Evolutionary conservation across 2,329 filamentous ascomycete species (phyloP).

Genomic region (Bertia moriformis): DNA sequence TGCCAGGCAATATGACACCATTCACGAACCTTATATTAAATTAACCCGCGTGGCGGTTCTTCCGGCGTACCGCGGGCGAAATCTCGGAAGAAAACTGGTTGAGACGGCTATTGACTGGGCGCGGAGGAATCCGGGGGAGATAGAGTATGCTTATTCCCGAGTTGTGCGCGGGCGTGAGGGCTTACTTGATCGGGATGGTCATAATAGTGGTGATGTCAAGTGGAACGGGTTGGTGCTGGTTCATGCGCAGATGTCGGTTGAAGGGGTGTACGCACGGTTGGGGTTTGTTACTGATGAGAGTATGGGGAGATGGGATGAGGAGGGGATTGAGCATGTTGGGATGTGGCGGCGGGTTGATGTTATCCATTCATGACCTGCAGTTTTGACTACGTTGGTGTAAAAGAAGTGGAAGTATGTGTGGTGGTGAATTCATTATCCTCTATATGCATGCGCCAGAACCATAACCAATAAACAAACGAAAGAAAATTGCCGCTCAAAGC

Average conservation of each 20-base stretch:
- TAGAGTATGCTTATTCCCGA: background rate
- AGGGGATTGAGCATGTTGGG: slow-evolving; percentile 1
- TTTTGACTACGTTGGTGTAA: too few species aligned
- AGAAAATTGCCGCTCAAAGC: too few species aligned
- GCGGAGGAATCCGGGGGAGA: background rate
- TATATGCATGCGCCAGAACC: too few species aligned
- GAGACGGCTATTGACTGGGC: background rate
- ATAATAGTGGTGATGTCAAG: background rate
- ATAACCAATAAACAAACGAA: too few species aligned
- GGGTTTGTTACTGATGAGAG: background rate
- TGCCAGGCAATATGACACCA: background rate
- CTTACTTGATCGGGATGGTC: background rate
- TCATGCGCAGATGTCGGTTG: background rate
- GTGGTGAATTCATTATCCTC: too few species aligned
- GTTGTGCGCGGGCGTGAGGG: background rate
- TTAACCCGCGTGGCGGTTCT: background rate
- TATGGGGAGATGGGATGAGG: background rate
- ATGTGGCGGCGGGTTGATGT: background rate
- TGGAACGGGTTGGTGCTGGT: background rate
- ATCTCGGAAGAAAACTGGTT: background rate
- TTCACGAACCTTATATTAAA: background rate
- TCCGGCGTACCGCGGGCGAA: background rate
- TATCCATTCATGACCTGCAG: too few species aligned
- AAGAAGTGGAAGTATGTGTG: too few species aligned
- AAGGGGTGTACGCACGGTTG: background rate